These are phyloP conservation scores for Coleophoma crateriformis DNA, from an alignment of 2,329 filamentous ascomycete genomes.

Conservation along the genomic window DNA sequence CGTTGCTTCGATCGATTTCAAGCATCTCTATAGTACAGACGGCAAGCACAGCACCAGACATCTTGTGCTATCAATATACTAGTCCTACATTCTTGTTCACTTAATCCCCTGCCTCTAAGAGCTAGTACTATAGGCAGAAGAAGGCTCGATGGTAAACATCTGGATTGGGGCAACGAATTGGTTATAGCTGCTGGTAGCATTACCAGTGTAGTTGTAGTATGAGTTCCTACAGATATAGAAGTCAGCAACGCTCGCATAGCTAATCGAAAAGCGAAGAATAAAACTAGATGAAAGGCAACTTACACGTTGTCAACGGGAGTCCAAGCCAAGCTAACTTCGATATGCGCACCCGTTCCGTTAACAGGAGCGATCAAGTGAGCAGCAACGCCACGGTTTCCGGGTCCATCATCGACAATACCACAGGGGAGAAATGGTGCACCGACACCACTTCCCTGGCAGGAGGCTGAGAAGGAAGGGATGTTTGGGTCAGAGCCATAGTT, in stretches of 20 bases:
- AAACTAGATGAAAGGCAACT: background rate
- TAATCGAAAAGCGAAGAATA: background rate
- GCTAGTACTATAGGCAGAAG: background rate
- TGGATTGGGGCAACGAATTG: constrained; percentile 1
- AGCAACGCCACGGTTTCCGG: constrained; percentile 4
- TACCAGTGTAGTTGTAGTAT: constrained; percentile 4
- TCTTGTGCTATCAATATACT: too few relatives aligned
- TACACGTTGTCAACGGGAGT: background rate
- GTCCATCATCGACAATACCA: constrained; percentile 1
- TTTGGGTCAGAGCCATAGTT: background rate
- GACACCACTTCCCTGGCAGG: constrained; percentile 2
- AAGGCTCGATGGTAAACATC: constrained; percentile 1
- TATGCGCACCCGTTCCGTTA: constrained; percentile 8
- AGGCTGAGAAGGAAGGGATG: constrained; percentile 8
- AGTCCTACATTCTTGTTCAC: too few relatives aligned
- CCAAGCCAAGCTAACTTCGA: constrained; percentile 7
- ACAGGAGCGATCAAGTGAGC: constrained; percentile 5
- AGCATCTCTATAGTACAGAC: too few relatives aligned
- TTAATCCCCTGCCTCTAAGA: too few relatives aligned
- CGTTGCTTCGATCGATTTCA: too few relatives aligned
- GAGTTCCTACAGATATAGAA: background rate
- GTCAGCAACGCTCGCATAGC: too few relatives aligned
- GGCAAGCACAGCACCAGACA: too few relatives aligned
- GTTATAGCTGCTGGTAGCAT: background rate
- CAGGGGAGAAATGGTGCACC: constrained; percentile 4